Evolutionary conservation across 805 yeast species (phyloP), one percentile per base, ranked within the genome.

Genomic region (Pichia cephalocereana): DNA sequence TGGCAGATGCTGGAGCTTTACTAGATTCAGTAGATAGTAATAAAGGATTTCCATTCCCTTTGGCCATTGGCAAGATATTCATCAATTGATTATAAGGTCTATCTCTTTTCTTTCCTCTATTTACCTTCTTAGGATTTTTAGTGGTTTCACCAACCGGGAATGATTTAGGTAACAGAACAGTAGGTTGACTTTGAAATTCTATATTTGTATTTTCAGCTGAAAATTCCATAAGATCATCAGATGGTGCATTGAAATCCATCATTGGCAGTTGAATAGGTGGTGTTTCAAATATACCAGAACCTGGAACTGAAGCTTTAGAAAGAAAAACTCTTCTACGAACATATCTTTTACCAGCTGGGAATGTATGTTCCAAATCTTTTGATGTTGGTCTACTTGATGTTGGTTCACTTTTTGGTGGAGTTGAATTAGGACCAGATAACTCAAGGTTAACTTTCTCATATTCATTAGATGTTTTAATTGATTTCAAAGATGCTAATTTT

Each of bases 281-380:
- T 5, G 51, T 48, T 38, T 48, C 51, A 48, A 48, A 48, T 3
- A 48, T 47, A 6, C 51, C 51, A 45, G 46, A 41, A 4, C 51
- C 51, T 15, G 51, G 51, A 31, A 48, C 51, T 7, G 51, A 44
- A 3, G 51, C 45, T 41, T 48, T 48, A 4, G 51, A 48, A 15
- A 48, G 38, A 32, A 34, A 48, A 38, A 48, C 34, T 32, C 51
- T 44, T 34, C 51, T 45, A 28, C 51, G 45, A 19, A 45, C 40
- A 32, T 45, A 45, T 37, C 41, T 48, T 27, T 37, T 48, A 17
- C 42, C 39, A 6, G 46, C 8, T 5, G 26, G 19, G n/a, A 26
- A 34, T 14, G 37, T 10, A 17, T 19, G 27, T 4, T 39, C 45
- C 12, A 28, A 27, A 26, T 40, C 43, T 26, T 44, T 44, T 2